Conservation (phyloP, 208 protist genomes). For the Leptomonas seymouri region DNA sequence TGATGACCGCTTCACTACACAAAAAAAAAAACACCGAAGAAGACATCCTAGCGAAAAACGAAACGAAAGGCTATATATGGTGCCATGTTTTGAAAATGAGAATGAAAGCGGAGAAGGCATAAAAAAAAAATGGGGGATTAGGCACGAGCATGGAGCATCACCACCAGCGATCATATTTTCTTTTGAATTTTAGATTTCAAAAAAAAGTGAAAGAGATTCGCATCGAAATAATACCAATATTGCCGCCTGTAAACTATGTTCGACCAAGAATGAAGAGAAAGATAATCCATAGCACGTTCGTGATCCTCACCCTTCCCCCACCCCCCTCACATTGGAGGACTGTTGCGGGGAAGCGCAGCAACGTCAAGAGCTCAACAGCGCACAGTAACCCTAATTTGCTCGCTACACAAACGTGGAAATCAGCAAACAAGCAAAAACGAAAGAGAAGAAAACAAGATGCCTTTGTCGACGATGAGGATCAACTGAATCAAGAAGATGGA, state of each 20-base stretch:
- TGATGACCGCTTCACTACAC: no score
- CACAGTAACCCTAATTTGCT: background rate
- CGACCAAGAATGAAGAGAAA: no score
- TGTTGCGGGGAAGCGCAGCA: background rate
- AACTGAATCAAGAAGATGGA: background rate
- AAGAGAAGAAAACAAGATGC: background rate
- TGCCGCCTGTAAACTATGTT: no score
- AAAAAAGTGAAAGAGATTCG: background rate
- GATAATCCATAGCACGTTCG: no score
- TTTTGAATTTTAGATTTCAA: no score
- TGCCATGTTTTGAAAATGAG: no score
- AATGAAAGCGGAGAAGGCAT: background rate
- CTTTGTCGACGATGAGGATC: background rate
- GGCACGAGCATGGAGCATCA: no score
- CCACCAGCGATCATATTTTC: no score
- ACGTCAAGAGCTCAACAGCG: background rate
- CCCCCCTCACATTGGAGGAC: background rate
- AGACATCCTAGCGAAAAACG: no score
- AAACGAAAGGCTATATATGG: no score
- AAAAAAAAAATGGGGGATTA: conserved; percentile 9
- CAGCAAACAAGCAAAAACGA: background rate
- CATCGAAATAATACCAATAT: background rate
- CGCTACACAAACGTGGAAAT: background rate
- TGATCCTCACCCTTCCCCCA: background rate
- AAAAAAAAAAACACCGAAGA: no score